These are phyloP conservation scores for Herpetomonas tarakana DNA, from an alignment of 208 protist species.

Conservation along the genomic window DNA sequence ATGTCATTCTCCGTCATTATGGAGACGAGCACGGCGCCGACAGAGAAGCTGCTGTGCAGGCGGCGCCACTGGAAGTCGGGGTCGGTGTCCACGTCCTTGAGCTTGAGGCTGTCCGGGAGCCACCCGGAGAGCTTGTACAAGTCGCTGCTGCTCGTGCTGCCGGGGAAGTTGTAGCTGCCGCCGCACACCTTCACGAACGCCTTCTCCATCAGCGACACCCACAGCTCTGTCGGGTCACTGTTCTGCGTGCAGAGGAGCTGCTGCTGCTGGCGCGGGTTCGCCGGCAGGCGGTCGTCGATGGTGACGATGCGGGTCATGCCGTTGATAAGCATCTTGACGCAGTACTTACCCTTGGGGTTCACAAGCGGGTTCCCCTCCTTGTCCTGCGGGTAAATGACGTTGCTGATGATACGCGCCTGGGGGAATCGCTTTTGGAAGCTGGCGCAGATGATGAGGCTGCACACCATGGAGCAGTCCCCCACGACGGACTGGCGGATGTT, in stretches of 20 bases:
- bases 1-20: conserved; percentile 32
- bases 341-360: conserved; percentile 88
- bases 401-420: conserved; percentile 52
- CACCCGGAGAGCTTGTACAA: conserved; percentile 88
- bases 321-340: conserved; percentile 92
- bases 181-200: conserved; percentile 82
- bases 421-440: conserved; percentile 68
- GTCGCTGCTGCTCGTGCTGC: conserved; percentile 78
- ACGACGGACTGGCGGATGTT: conserved; percentile 84
- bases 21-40: conserved; percentile 70
- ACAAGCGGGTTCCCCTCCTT: conserved; percentile 62
- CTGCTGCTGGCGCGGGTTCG: conserved; percentile 26
- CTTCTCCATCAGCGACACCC: conserved; percentile 90
- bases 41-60: conserved; percentile 43
- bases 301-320: conserved; percentile 85
- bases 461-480: conserved; percentile 67
- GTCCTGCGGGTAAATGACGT: conserved; percentile 89
- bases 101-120: conserved; percentile 67
- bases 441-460: conserved; percentile 59
- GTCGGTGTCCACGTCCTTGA: conserved; percentile 42
- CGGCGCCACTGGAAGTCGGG: conserved; percentile 72
- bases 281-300: conserved; percentile 85
- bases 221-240: conserved; percentile 38
- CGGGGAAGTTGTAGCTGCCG: conserved; percentile 83
- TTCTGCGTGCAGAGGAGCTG: conserved; percentile 40